A percentile compares a stretch with the other conserved stretches of the same genome.
Conservation (phyloP, 345 rosid species). For the Boechera retrofracta region DNA sequence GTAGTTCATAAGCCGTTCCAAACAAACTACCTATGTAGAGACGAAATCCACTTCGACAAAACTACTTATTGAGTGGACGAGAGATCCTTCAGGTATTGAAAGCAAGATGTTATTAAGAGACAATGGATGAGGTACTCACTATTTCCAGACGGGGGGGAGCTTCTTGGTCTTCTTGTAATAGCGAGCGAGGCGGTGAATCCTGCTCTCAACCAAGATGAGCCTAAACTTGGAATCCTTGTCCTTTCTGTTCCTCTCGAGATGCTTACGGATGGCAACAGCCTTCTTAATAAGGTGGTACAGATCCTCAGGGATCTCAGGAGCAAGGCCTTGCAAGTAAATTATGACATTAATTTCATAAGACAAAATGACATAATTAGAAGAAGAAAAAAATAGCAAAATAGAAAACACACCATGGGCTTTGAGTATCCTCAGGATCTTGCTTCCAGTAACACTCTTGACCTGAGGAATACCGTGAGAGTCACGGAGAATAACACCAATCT, state of each 20-base stretch:
- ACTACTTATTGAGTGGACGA: background rate
- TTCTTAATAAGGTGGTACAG: constrained; percentile 75
- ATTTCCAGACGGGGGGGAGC: constrained; percentile 84
- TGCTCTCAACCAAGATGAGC: constrained; percentile 76
- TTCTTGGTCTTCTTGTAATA: constrained; percentile 83
- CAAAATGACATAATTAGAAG: background rate
- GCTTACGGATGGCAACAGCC: constrained; percentile 76
- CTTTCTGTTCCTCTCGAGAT: constrained; percentile 76
- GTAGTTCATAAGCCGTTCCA: background rate
- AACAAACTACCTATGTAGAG: background rate
- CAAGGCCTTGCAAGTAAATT: constrained; percentile 51
- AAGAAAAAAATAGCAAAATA: background rate
- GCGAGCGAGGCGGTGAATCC: constrained; percentile 76
- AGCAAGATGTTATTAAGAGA: background rate
- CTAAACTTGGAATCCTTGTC: constrained; percentile 80
- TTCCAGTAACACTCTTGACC: constrained; percentile 68
- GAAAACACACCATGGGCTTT: constrained; percentile 58
- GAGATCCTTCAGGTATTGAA: background rate
- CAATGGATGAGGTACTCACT: constrained; percentile 45
- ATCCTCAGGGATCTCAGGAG: constrained; percentile 76
- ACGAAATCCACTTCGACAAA: background rate
- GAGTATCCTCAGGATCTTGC: constrained; percentile 67
- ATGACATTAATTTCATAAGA: background rate
- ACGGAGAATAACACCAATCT: constrained; percentile 75
- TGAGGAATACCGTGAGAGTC: constrained; percentile 77